Evolutionary conservation across 768 basidiomycete species (phyloP).

Genomic region (Boletus edulis): DNA sequence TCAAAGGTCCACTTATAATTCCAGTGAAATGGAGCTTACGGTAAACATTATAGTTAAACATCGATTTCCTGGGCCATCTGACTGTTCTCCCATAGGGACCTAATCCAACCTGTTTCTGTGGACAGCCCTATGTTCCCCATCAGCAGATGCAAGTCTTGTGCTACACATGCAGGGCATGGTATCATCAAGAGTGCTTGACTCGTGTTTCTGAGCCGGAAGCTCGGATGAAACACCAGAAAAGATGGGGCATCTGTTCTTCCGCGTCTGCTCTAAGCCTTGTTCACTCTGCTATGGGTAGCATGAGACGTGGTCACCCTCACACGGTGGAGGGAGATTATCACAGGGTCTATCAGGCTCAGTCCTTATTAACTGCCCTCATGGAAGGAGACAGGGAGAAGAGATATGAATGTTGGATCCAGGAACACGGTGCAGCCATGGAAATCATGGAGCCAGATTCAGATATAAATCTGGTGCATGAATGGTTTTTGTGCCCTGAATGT

Average conservation of each 20-base stretch:
- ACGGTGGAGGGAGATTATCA: neutral
- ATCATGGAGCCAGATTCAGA: neutral
- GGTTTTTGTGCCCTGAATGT: neutral
- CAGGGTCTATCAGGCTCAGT: conserved; percentile 7
- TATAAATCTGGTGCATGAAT: neutral
- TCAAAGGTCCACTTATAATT: neutral
- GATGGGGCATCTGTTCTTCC: neutral
- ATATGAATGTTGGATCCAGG: neutral
- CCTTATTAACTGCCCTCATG: conserved; percentile 1
- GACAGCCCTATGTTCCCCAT: neutral
- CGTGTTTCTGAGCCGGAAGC: neutral
- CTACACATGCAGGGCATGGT: neutral
- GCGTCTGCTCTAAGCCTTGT: neutral
- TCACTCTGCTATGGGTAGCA: neutral
- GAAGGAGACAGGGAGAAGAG: neutral
- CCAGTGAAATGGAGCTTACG: neutral
- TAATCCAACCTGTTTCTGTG: neutral
- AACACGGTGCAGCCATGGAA: neutral
- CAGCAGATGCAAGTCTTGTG: neutral
- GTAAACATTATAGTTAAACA: neutral
- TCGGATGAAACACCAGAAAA: neutral
- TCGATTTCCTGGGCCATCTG: neutral
- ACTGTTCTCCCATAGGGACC: neutral
- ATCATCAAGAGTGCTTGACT: neutral
- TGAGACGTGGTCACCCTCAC: neutral